Percentiles rank a stretch among this genome's conserved stretches.
phyloP scores from a whole-genome alignment of 2,329 filamentous ascomycete species.

The Trichoderma koningii region DNA sequence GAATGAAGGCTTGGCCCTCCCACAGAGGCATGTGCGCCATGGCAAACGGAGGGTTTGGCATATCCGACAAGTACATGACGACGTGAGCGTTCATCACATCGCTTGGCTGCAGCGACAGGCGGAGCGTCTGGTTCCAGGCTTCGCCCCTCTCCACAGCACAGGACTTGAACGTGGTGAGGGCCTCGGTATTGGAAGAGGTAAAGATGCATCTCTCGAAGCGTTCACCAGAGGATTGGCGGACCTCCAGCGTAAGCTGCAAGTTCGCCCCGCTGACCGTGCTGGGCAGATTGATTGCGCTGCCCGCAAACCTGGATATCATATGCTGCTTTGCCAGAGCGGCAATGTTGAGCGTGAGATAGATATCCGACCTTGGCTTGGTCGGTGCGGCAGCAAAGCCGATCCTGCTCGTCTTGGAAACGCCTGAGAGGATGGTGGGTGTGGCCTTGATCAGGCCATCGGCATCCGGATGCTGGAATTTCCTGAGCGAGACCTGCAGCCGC shows the following conservation, averaged over 20 bases:
- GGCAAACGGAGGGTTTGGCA: constrained; percentile 85
- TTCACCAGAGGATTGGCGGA: constrained; percentile 75
- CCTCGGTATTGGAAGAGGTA: constrained; percentile 76
- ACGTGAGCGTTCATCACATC: constrained; percentile 84
- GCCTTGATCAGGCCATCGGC: constrained; percentile 79
- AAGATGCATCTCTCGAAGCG: constrained; percentile 87
- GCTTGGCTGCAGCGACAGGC: constrained; percentile 73
- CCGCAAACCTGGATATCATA: constrained; percentile 64
- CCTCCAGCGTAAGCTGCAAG: constrained; percentile 85
- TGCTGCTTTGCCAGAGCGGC: constrained; percentile 78
- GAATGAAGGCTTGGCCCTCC: constrained; percentile 86
- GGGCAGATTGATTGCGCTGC: constrained; percentile 73
- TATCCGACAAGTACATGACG: constrained; percentile 85
- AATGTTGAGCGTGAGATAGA: constrained; percentile 84
- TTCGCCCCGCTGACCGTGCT: constrained; percentile 67
- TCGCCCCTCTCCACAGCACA: constrained; percentile 77
- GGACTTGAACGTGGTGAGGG: constrained; percentile 85
- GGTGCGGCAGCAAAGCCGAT: constrained; percentile 94
- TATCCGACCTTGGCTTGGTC: constrained; percentile 85
- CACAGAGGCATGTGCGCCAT: constrained; percentile 92
- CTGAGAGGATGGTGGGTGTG: constrained; percentile 84
- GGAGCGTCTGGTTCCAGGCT: constrained; percentile 84
- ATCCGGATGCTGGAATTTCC: constrained; percentile 75
- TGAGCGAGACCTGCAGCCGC: constrained; percentile 76
- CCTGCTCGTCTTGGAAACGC: constrained; percentile 77